These are phyloP conservation scores for Colletotrichum godetiae DNA, from an alignment of 2,329 filamentous ascomycete species.

Conservation along the genomic window DNA sequence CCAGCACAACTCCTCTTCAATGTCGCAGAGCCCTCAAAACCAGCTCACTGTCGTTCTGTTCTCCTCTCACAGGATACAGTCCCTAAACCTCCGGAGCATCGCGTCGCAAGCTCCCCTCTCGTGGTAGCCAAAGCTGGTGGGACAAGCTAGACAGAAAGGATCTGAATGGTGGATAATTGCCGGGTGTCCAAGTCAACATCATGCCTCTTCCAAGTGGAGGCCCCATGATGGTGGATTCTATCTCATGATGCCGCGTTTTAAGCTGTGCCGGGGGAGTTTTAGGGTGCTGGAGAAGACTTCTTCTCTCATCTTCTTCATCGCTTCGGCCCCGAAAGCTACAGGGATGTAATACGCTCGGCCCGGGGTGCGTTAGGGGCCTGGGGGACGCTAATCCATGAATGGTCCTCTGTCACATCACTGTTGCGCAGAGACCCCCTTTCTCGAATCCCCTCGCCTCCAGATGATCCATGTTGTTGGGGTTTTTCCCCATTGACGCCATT, in stretches of 20 bases:
- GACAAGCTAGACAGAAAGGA: background rate
- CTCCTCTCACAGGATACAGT: background rate
- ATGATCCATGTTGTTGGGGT: background rate
- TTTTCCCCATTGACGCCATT: background rate
- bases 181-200: background rate
- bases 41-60: background rate
- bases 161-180: background rate
- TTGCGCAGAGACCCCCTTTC: background rate
- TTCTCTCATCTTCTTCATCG: background rate
- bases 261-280: constrained; percentile 15
- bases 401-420: constrained; percentile 11
- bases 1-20: background rate
- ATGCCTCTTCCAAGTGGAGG: constrained; percentile 3
- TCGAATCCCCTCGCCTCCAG: constrained; percentile 27
- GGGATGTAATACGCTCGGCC: constrained; percentile 1
- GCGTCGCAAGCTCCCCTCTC: background rate
- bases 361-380: background rate
- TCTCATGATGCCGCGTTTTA: constrained; percentile 13
- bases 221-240: background rate
- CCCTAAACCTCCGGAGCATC: background rate
- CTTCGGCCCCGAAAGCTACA: background rate
- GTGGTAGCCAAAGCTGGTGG: background rate
- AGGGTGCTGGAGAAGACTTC: constrained; percentile 8
- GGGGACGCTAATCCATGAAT: constrained; percentile 9
- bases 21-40: constrained; percentile 2